Evolutionary conservation across 2,329 filamentous ascomycete genomes (phyloP).

Genomic region (Xylariaceae sp.): DNA sequence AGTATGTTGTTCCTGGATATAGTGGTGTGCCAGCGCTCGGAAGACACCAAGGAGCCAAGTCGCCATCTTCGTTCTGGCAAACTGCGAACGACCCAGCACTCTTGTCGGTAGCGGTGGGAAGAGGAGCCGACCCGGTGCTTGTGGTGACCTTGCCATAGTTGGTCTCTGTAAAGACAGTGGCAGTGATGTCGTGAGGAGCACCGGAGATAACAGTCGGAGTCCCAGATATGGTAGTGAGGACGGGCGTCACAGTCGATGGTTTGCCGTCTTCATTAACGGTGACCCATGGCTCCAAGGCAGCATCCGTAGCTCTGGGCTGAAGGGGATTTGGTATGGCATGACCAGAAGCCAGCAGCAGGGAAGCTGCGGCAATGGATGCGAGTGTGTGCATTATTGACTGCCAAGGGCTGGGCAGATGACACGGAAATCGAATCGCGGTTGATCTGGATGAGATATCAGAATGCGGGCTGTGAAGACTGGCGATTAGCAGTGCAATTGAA

Average conservation of each 20-base stretch:
- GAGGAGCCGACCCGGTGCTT: conserved; percentile 50
- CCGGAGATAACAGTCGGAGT: conserved; percentile 48
- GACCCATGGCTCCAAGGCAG: conserved; percentile 57
- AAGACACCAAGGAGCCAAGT: conserved; percentile 57
- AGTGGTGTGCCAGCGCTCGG: conserved; percentile 52
- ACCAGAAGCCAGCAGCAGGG: conserved; percentile 35
- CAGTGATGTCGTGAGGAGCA: conserved; percentile 50
- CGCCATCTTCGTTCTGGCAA: conserved; percentile 56
- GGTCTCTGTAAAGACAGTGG: conserved; percentile 44
- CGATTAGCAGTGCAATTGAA: too few species aligned
- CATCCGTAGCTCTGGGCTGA: conserved; percentile 30
- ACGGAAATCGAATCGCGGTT: conserved; percentile 11
- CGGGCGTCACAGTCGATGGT: conserved; percentile 57
- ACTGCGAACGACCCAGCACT: conserved; percentile 55
- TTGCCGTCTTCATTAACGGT: conserved; percentile 54
- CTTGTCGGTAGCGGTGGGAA: conserved; percentile 49
- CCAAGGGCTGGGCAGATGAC: background rate
- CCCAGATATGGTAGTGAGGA: conserved; percentile 52
- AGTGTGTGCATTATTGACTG: conserved; percentile 31
- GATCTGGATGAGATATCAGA: background rate
- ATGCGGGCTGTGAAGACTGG: too few species aligned
- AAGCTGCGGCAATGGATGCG: conserved; percentile 28
- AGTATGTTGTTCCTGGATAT: conserved; percentile 55
- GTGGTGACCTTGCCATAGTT: conserved; percentile 39
- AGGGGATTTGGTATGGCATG: conserved; percentile 34